Evolutionary conservation across 257 asterid genomes (phyloP).

Genomic region (Plectranthus barbatus): DNA sequence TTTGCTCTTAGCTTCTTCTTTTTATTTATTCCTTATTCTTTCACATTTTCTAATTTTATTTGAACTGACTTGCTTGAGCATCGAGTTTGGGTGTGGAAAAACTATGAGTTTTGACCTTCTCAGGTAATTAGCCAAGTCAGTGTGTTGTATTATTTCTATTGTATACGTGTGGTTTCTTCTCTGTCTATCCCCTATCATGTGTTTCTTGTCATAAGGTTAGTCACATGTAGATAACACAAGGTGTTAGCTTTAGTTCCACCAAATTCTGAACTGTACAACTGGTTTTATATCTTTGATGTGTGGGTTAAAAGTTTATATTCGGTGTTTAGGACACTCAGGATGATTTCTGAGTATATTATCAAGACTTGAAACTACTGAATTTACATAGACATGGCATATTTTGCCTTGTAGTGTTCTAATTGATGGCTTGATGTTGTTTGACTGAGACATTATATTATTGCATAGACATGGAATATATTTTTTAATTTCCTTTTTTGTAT

Average conservation of each 20-base stretch:
- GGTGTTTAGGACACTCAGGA: neutral
- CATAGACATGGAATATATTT: neutral
- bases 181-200: neutral
- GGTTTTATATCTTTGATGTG: neutral
- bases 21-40: neutral
- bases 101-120: constrained; percentile 4
- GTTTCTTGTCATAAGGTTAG: neutral
- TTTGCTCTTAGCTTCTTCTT: neutral
- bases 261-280: neutral
- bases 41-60: neutral
- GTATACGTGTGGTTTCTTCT: neutral
- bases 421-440: neutral
- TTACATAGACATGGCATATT: neutral
- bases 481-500: neutral
- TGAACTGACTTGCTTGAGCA: constrained; percentile 10
- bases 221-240: neutral
- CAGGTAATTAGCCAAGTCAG: constrained; percentile 10
- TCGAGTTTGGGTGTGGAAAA: neutral
- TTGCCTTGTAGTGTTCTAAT: neutral
- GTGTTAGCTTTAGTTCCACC: neutral
- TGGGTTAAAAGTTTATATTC: neutral
- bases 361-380: neutral
- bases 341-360: neutral
- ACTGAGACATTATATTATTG: neutral
- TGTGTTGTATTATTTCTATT: neutral